Base-by-base conservation (phyloP, 2,329 filamentous ascomycete species). In the Cladosporium sp. region DNA sequence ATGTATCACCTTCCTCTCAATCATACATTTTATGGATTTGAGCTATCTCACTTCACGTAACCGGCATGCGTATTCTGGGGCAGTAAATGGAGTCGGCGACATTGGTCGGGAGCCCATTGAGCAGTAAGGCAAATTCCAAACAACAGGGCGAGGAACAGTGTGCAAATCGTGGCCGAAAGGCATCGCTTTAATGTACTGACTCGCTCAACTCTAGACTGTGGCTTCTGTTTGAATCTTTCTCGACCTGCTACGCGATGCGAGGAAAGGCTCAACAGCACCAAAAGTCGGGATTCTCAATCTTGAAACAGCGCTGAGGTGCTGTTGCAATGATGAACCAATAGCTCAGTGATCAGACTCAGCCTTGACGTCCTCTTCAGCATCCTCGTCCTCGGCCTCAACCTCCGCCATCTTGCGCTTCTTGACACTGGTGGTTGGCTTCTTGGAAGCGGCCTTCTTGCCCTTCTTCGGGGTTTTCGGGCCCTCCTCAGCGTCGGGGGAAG, bases 401-500 rank as follows among this genome's bases (percentile, higher is more conserved):
- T 53, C 55, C 3, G 28, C 26, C 7, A 65, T 14, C 61, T 69
- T 69, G 52, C 67, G 67, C 67, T 69, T 69, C 67, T 69, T 69
- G 21, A 31, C 44, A 35, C 53, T 64, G 6, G 14, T 18, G 8
- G 50, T 44, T 14, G 37, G 16, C 50, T 57, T 57, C 52, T 64
- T 65, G 56, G 52, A 18, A 21, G 31, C 23, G 37, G 53, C 12
- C 44, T 57, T 49, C 57, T 56, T 35, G 26, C 6, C n/a, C 58
- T 29, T 66, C 62, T 60, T 60, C 11, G 64, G 50, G 10, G 46
- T 55, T 50, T 40, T 55, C n/a, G 33, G 55, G 11, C 21, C 55
- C 5, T 35, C 31, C 8, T 18, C 26, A 26, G 44, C 29, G 40
- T 21, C 37, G 16, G 50, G 21, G 8, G 62, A 33, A 40, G 33